Conservation (phyloP, 2,329 filamentous ascomycete genomes). For the Aaosphaeria pasadenensis region DNA sequence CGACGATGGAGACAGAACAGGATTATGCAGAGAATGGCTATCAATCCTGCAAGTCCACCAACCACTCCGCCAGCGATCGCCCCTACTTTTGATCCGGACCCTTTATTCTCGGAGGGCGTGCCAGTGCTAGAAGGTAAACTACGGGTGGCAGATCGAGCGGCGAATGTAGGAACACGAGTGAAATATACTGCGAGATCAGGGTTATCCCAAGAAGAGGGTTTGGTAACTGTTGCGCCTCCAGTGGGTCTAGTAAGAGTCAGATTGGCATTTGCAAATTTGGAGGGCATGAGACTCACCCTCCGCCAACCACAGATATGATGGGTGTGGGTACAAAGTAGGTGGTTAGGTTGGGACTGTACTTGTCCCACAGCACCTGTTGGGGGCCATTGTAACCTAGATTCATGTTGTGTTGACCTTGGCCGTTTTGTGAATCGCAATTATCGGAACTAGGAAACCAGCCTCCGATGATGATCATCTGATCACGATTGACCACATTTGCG, state of each 20-base stretch:
- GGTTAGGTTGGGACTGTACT: conserved; percentile 50
- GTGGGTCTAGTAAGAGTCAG: conserved; percentile 32
- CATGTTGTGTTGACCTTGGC: conserved; percentile 57
- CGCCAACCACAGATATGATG: conserved; percentile 48
- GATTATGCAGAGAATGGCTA: conserved; percentile 29
- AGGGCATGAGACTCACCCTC: conserved; percentile 23
- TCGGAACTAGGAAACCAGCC: conserved; percentile 53
- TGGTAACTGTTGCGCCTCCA: conserved; percentile 54
- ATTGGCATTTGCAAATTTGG: not conserved
- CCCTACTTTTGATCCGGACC: conserved; percentile 22
- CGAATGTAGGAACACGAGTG: conserved; percentile 47
- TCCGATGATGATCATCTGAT: conserved; percentile 63
- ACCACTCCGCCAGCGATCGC: conserved; percentile 41
- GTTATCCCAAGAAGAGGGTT: conserved; percentile 51
- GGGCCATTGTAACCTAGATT: conserved; percentile 52
- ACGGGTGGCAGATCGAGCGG: conserved; percentile 52
- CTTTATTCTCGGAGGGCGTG: conserved; percentile 6
- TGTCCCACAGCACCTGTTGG: conserved; percentile 49
- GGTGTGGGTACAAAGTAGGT: conserved; percentile 54
- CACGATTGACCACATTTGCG: conserved; percentile 56
- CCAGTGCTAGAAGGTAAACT: conserved; percentile 28
- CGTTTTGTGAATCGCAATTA: conserved; percentile 52
- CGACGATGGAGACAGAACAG: conserved; percentile 36
- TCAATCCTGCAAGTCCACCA: conserved; percentile 35
- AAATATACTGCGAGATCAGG: conserved; percentile 55